Evolutionary conservation across 805 yeast genomes (phyloP).

Genomic region (Candida fluviatilis): DNA sequence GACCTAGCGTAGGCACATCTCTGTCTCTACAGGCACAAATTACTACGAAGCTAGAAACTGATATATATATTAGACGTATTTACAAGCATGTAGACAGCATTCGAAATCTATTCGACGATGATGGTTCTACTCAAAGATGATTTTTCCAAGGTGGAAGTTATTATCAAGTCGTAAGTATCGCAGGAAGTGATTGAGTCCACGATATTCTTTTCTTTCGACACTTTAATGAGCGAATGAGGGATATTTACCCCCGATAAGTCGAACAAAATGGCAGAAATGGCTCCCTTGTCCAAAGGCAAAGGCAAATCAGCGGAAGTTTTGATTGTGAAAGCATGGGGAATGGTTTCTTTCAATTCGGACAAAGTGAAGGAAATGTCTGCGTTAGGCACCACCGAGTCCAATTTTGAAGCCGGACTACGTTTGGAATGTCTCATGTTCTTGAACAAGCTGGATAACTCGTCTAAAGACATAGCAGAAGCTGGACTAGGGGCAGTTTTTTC

Average conservation of each 20-base stretch:
- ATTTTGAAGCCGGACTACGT: conserved; percentile 3
- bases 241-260: conserved; percentile 30
- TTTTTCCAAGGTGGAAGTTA: conserved; percentile 6
- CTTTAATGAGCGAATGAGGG: conserved; percentile 19
- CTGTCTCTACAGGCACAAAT: too few species aligned
- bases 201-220: conserved; percentile 9
- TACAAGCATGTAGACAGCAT: not conserved
- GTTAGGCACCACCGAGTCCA: not conserved
- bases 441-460: conserved; percentile 36
- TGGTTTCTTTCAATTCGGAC: conserved; percentile 27
- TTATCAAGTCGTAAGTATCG: conserved; percentile 18
- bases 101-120: conserved; percentile 6
- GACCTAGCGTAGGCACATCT: too few species aligned
- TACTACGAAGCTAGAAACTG: not conserved
- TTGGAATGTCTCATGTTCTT: conserved; percentile 19
- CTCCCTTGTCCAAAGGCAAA: conserved; percentile 25
- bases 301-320: conserved; percentile 10
- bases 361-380: conserved; percentile 15
- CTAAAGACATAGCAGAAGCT: conserved; percentile 30
- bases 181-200: conserved; percentile 12
- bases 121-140: conserved; percentile 3
- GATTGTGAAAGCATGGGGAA: conserved; percentile 23
- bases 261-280: conserved; percentile 20
- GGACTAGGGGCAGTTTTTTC: conserved; percentile 6
- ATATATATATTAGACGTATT: not conserved